Conservation (phyloP, 352 stramenopile genomes). For the Pythium catenulatum region DNA sequence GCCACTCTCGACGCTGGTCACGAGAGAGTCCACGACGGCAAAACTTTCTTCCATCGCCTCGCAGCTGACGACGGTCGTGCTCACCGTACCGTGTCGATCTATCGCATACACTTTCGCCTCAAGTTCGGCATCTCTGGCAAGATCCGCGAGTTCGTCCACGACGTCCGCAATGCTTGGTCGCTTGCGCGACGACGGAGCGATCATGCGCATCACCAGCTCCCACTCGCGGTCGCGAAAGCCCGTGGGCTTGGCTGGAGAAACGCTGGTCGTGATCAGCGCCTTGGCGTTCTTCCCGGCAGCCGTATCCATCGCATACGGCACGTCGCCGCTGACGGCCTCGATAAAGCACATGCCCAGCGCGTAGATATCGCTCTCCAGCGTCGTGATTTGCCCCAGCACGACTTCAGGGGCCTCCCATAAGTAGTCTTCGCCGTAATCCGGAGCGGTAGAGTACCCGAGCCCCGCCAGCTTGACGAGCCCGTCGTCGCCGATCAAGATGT, state of each 20-base stretch:
- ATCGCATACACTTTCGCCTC: too few relatives aligned
- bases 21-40: too few relatives aligned
- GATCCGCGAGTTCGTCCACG: background rate
- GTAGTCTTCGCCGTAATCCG: background rate
- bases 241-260: background rate
- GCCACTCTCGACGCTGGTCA: too few relatives aligned
- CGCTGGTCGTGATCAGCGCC: background rate
- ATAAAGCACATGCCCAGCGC: constrained; percentile 59
- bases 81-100: too few relatives aligned
- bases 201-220: background rate
- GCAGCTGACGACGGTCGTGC: too few relatives aligned
- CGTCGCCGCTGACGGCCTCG: constrained; percentile 40
- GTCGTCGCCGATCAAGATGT: constrained; percentile 52
- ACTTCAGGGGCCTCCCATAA: constrained; percentile 40
- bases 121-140: background rate
- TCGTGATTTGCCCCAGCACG: constrained; percentile 2
- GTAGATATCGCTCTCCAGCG: constrained; percentile 39
- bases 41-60: too few relatives aligned
- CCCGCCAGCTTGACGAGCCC: background rate
- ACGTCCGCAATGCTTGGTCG: background rate
- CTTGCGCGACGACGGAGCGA: background rate
- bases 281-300: background rate
- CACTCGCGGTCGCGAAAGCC: background rate
- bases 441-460: background rate
- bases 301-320: background rate